phyloP scores from a whole-genome alignment of 2,329 filamentous ascomycete genomes.

The Alternaria infectoria region DNA sequence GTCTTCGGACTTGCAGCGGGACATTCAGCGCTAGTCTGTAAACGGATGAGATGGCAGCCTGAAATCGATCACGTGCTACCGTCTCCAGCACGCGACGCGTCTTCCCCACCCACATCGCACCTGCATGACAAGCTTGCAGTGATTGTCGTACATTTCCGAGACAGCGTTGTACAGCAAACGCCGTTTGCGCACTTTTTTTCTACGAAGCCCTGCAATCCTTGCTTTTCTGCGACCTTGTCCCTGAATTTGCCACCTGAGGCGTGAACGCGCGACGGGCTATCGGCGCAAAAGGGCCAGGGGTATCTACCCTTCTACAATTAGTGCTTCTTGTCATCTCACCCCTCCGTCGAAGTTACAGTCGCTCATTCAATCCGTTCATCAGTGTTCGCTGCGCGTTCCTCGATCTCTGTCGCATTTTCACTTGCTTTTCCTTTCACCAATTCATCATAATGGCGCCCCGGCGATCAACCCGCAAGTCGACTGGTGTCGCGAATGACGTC shows the following conservation, averaged over 20 bases:
- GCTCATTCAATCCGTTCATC: not conserved
- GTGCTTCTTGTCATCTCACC: conserved; percentile 9
- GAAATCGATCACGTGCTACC: conserved; percentile 5
- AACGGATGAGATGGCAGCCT: not conserved
- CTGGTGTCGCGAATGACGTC: conserved; percentile 9
- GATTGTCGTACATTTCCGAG: not conserved
- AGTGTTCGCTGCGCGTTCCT: not conserved
- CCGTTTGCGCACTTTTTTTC: not conserved
- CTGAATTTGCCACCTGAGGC: conserved; percentile 35
- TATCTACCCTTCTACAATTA: conserved; percentile 24
- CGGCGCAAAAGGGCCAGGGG: conserved; percentile 30
- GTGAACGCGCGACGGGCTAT: conserved; percentile 33
- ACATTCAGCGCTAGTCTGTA: not conserved
- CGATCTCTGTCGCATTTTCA: not conserved
- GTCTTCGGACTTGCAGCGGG: not conserved
- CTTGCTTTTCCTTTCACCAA: not conserved
- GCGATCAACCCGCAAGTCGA: conserved; percentile 35
- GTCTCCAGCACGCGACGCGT: conserved; percentile 10
- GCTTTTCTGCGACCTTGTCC: conserved; percentile 1
- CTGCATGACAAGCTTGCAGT: not conserved
- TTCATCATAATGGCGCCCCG: conserved; percentile 28
- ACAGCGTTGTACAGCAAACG: not conserved
- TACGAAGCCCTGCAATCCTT: not conserved
- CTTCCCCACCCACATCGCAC: conserved; percentile 2
- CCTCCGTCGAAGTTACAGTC: conserved; percentile 8